Evolutionary conservation across 1,284 basidiomycete genomes (phyloP), one percentile per base, ranked within the genome.

Genomic region (Pseudozyma sp.): DNA sequence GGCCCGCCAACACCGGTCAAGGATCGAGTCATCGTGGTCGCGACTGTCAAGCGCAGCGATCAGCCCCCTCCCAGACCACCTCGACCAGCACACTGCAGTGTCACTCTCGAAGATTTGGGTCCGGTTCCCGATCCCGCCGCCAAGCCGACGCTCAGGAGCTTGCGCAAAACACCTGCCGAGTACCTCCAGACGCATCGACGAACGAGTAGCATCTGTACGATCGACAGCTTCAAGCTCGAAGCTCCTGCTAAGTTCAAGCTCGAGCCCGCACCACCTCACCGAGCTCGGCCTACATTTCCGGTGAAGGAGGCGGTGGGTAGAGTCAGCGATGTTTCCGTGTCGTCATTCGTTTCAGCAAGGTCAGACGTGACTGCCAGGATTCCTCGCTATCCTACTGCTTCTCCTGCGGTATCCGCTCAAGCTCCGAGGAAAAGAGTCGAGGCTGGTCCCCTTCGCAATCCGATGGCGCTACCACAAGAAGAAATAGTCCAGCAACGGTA

Each of bases 101-200:
- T 18, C 6, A 54, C 49, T 0, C 55, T 68, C 21, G 59, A 62
- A 25, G 55, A 68, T 25, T 25, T 68, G 5, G 25, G 18, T 7
- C 43, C 18, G 5, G 19, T 18, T 12, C 6, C 18, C 6, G 9
- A 12, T 16, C n/a, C 18, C 31, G 2, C 44, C 8, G 47, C 21
- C 5, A 14, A 21, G 8, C 7, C 42, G 1, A 11, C 43, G 2
- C 45, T 61, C 16, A 34, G 51, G 11, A 51, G 40, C 47, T 1
- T 62, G 3, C 51, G 66, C 35, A 69, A 59, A 13, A 2, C 48
- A 19, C 66, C 66, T 0, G 48, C 47, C 5, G 60, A 59, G 39
- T 69, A 69, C 16, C 43, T 56, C 35, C 36, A 47, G 38, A 5
- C 38, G 4, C 38, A 43, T n/a, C 21, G 56, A 8, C 18, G 47